A percentile compares a stretch with the other conserved stretches of the same genome.
Evolutionary conservation across 108 stramenopile genomes (phyloP).

Genomic region (Skeletonema costatum): DNA sequence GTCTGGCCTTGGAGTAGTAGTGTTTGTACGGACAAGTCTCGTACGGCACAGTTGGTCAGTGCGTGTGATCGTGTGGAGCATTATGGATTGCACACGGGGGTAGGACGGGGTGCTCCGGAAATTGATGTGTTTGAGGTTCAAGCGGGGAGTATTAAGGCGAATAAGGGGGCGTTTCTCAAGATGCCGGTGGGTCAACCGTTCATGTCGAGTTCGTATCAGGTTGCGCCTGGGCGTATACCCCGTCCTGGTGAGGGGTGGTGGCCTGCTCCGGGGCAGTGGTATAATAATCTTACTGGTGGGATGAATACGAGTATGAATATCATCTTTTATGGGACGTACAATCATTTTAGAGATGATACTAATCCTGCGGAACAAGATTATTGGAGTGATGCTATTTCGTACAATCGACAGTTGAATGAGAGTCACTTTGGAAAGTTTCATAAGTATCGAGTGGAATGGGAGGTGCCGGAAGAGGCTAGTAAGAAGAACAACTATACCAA

Average conservation of each 20-base stretch:
- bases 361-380: constrained; percentile 79
- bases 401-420: constrained; percentile 76
- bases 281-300: constrained; percentile 84
- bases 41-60: constrained; percentile 63
- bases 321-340: constrained; percentile 93
- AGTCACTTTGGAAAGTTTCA: constrained; percentile 86
- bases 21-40: constrained; percentile 65
- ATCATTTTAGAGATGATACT: constrained; percentile 76
- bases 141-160: constrained; percentile 69
- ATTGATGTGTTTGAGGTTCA: constrained; percentile 97
- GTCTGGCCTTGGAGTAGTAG: constrained; percentile 87
- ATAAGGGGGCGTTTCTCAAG: constrained; percentile 61
- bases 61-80: constrained; percentile 87
- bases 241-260: constrained; percentile 81
- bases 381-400: constrained; percentile 94
- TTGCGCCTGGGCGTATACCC: constrained; percentile 81
- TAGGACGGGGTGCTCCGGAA: constrained; percentile 97
- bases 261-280: constrained; percentile 93
- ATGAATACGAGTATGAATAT: constrained; percentile 85
- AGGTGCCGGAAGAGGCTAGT: constrained; percentile 63
- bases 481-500: constrained; percentile 30
- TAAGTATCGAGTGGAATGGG: constrained; percentile 95
- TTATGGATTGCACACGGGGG: constrained; percentile 76
- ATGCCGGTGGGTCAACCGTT: constrained; percentile 90
- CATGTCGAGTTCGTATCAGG: constrained; percentile 82